Evolutionary conservation across 352 stramenopile species (phyloP), one percentile per base, ranked within the genome.

Genomic region (Globisporangium mamillatum): DNA sequence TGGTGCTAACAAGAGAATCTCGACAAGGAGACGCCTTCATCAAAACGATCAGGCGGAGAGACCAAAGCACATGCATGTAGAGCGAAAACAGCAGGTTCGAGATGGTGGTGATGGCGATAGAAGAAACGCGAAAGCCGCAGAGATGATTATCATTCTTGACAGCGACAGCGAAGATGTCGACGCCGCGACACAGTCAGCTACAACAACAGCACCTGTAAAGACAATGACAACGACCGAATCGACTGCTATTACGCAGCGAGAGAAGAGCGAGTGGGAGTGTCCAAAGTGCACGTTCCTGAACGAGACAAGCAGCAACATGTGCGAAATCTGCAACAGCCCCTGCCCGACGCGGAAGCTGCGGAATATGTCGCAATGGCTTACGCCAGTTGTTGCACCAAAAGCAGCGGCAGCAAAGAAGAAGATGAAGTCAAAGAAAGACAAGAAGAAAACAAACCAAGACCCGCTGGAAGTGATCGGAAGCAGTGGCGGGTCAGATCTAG

Each of bases 221-320:
- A 38, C 7, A 38, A 38, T 7, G 32, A 38, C 62, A 50, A 27
- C 10, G 44, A 6, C 55, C 34, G 29, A 44, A 24, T 7, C n/a
- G 20, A 8, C 1, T 18, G 8, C 4, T 16, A 25, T 18, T 44
- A 18, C 16, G 1, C 36, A n/a, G 18, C 55, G 12, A 12, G 46
- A 61, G 34, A 38, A 44, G 61, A 59, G 18, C n/a, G 50, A 67
- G 8, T 89, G 82, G 80, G 70, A 72, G 34, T 89, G 80, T 16
- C 55, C 56, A 7, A 74, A 71, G 52, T 90, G 82, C 60, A 90
- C 82, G 8, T 89, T 78, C 25, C 25, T 79, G 7, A 89, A 90
- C 55, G 71, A 72, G 63, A 29, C 72, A n/a, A 25, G 22, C 3
- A 55, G 65, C 66, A 3, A 56, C 22, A 2, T 50, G 62, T 90